Base-by-base conservation (phyloP, 768 basidiomycete genomes). In the Panaeolus cyanescens region DNA sequence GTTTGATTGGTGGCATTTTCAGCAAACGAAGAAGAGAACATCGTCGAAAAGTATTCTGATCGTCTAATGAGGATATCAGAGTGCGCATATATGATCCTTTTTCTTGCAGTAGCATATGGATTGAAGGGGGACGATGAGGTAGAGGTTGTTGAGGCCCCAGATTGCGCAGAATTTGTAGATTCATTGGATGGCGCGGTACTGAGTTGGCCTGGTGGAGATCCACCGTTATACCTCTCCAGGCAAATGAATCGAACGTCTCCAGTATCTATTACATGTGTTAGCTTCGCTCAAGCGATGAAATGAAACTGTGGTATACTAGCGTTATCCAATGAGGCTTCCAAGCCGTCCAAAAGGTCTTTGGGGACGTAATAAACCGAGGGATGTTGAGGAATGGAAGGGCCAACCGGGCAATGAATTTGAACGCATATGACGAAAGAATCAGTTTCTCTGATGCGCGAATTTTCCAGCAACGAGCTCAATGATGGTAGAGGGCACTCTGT, bases 171-270 rank as follows among this genome's bases (percentile, higher is more conserved):
- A 42, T 45, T 59, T 4, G 39, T 61, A 7, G 65, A 57, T 10
- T 62, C 61, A 13, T 56, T 65, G 20, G 64, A 67, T 30, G 50
- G 62, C 7, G 40, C 59, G 1, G 55, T 55, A 28, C 25, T 50
- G 10, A 50, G 12, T 50, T 50, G 22, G 9, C 22, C 40, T 9
- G 22, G 45, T 5, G 45, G 22, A 5, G 45, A 25, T 12, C 6
- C 15, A 50, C 45, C 25, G 25, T 15, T 28, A 69, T 77, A 67
- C 63, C 77, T 71, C 68, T 93, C 90, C 7, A 92, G 74, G 68
- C 90, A 91, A 8, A 92, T 74, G 64, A 93, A 92, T 58, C 84
- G 81, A 5, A 93, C 86, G 68, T 93, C 91, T 10, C 91, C 91
- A 3, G 91, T 91, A 65, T 88, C 85, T 85, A 68, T 19, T 10